Percentiles rank a stretch among this genome's conserved stretches.
These are phyloP conservation scores for Sinapis alba DNA, from an alignment of 441 rosid species.

Conservation along the genomic window DNA sequence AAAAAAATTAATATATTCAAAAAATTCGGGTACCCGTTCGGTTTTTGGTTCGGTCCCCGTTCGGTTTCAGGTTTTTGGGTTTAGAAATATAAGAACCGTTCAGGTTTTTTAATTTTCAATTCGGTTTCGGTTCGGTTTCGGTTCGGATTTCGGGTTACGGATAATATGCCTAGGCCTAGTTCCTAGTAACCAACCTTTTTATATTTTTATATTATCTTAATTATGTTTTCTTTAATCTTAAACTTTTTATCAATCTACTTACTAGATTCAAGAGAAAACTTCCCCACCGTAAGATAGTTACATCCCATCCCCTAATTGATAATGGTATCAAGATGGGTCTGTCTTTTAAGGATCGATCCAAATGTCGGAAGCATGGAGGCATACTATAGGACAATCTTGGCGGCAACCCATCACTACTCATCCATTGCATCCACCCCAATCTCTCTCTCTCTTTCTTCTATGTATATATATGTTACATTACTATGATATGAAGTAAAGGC, in stretches of 20 bases:
- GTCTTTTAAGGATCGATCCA: slow-evolving; percentile 57
- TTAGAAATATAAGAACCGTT: no score
- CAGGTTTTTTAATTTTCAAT: no score
- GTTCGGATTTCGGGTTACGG: no score
- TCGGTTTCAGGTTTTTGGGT: no score
- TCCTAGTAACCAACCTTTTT: no score
- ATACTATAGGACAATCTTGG: slow-evolving; percentile 55
- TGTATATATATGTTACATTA: not conserved
- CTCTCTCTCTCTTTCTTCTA: not conserved
- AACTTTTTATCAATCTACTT: not conserved
- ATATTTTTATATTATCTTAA: no score
- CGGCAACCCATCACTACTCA: slow-evolving; percentile 57
- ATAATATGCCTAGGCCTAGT: no score
- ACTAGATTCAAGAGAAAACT: not conserved
- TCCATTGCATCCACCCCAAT: slow-evolving; percentile 24
- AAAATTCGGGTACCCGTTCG: no score
- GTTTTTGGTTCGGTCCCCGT: no score
- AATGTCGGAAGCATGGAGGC: slow-evolving; percentile 90
- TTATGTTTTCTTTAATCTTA: no score
- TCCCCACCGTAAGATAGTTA: slow-evolving; percentile 25
- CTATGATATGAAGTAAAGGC: slow-evolving; percentile 20
- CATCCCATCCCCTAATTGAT: slow-evolving; percentile 18
- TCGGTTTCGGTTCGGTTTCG: no score
- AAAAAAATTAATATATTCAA: no score
- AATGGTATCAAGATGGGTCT: slow-evolving; percentile 37